Evolutionary conservation across 768 basidiomycete species (phyloP), one percentile per base, ranked within the genome.

Genomic region (Psilocybe sp.): DNA sequence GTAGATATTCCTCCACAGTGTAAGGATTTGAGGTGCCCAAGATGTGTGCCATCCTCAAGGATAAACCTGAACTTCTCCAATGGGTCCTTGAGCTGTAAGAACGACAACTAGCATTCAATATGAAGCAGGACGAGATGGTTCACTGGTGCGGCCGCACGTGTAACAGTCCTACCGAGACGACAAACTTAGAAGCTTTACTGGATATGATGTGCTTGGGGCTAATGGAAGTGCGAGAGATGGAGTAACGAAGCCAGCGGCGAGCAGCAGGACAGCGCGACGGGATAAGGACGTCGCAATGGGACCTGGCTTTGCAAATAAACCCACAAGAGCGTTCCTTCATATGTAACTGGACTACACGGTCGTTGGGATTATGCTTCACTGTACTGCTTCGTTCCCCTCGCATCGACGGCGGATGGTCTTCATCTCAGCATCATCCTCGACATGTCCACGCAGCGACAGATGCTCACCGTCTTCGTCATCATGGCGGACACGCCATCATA

Each of bases 281-380:
- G n/a, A n/a, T 77, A 85, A 89, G 5, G 86, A 87, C 3, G 78
- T 98, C 39, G 84, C 94, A 2, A 78, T 98, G 49, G 96, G 98
- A 61, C 97, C 97, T 5, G 79, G 85, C 52, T 99, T 96, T 53
- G 82, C 87, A 3, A 89, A 88, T 67, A 81, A 80, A 44, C 76
- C 78, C 34, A 81, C 88, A 7, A 79, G 92, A 15, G 80, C 88
- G 0, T 87, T 97, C 58, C 88, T 97, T 10, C 92, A 87, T 48
- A 97, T 98, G 67, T 87, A 93, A 61, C 74, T 98, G 40, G 97
- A 98, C 65, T 93, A 90, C 64, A 95, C 97, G 92, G 82, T 98
- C 35, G 81, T 93, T 1, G 95, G 95, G 16, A 84, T 99, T 49
- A 80, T 87, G 2, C 88, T 90, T 5, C 90, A 93, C 65, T 80